Base-by-base conservation (phyloP, 331 rosid genomes). In the Quercus phellos region DNA sequence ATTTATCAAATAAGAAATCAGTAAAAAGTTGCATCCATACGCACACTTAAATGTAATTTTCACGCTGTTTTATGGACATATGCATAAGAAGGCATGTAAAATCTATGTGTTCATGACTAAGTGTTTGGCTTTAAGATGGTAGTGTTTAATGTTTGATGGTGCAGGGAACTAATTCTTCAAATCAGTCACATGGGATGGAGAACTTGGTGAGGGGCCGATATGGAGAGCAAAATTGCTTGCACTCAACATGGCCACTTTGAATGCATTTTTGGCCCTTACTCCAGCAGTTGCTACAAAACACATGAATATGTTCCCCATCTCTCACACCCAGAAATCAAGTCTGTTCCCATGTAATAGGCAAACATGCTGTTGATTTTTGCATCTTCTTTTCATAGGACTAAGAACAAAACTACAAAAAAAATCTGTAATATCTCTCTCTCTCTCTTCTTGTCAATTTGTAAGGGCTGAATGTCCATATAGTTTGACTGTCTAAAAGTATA, bases 151-250 rank as follows among this genome's bases (percentile, higher is more conserved):
- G 22, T 43, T 58, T 72, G 60, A 43, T 10, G 6, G 13, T 30
- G 77, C 77, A 78, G 82, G 82, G 67, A 46, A 72, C 72, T 50
- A 71, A 32, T 19, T 72, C 72, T 19, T 72, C 55, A 72, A 72
- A 50, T 46, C 61, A 78, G 64, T 72, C 54, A 71, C 55, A 72
- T 24, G 43, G 10, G 38, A 21, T 19, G 68, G 77, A 70, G 55
- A 71, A 50, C 51, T 60, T 55, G 77, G 72, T 42, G 77, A 50
- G 73, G 55, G 68, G 50, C 51, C 74, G 69, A 72, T 59, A 71
- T 43, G 74, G 72, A 70, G 43, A 78, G 43, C 73, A 71, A 42
- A 71, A 53, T 30, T 46, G 72, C 54, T 70, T 78, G 70, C 71
- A 78, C 76, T 56, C 64, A 21, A 29, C 70, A 38, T 69, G 81